Conservation (phyloP, 768 basidiomycete genomes). For the Lactarius trivialis region DNA sequence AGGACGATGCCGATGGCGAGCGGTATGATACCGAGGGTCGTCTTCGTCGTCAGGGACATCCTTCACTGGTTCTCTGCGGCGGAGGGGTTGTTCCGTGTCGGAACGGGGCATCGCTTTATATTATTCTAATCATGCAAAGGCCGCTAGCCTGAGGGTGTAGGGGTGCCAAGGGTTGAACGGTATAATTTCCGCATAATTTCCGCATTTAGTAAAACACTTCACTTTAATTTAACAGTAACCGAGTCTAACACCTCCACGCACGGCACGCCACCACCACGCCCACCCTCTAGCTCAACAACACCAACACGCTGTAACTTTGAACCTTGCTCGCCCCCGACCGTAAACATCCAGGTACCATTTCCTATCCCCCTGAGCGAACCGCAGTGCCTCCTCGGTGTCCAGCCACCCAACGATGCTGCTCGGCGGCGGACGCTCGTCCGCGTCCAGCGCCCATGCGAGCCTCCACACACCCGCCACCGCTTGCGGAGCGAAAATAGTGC, state of each 20-base stretch:
- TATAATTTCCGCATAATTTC: no score
- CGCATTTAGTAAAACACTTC: no score
- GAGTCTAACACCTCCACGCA: neutral
- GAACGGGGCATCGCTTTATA: neutral
- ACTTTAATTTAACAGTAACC: neutral
- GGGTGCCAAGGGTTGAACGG: no score
- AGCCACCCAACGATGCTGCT: constrained; percentile 82
- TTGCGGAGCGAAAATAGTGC: no score
- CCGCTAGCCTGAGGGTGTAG: no score
- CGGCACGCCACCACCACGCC: neutral
- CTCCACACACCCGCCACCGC: constrained; percentile 48
- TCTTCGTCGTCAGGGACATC: neutral
- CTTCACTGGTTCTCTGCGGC: no score
- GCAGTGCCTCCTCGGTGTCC: constrained; percentile 73
- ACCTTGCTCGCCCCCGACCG: no score
- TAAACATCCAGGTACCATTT: no score
- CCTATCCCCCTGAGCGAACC: constrained; percentile 50
- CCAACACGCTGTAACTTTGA: neutral
- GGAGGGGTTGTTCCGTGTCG: neutral
- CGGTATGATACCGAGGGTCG: neutral
- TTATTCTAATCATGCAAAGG: no score
- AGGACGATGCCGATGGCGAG: neutral
- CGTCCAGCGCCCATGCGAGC: constrained; percentile 88
- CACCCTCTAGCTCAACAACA: neutral
- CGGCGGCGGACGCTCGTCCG: no score